phyloP scores from a whole-genome alignment of 2,329 filamentous ascomycete genomes.

The Epichloe baconii region DNA sequence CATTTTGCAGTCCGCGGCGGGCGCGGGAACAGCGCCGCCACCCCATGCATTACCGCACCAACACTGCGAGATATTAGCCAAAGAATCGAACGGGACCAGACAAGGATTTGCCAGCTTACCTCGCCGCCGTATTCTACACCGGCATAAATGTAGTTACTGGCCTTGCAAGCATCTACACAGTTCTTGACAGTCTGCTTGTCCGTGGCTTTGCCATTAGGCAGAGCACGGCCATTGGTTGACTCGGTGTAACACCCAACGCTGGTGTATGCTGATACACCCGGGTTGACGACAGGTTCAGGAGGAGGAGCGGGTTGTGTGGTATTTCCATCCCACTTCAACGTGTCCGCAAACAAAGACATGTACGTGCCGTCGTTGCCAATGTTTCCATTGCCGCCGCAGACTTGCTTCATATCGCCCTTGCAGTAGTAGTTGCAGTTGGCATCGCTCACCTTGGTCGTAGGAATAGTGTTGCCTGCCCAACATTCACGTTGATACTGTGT shows the following conservation, averaged over 20 bases:
- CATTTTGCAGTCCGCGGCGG: slow-evolving; percentile 21
- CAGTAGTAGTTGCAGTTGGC: slow-evolving; percentile 39
- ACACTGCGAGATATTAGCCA: slow-evolving; percentile 13
- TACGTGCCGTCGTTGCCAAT: slow-evolving; percentile 22
- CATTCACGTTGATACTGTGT: slow-evolving; percentile 39
- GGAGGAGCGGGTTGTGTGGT: slow-evolving; percentile 11
- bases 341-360: slow-evolving; percentile 35
- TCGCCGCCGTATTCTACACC: slow-evolving; percentile 28
- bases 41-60: slow-evolving; percentile 22
- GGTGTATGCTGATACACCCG: slow-evolving; percentile 21
- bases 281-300: slow-evolving; percentile 21
- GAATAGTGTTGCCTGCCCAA: slow-evolving; percentile 39
- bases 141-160: slow-evolving; percentile 15
- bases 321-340: slow-evolving; percentile 16
- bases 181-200: slow-evolving; percentile 18
- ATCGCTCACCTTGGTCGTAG: slow-evolving; percentile 28
- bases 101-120: slow-evolving; percentile 8
- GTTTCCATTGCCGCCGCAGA: slow-evolving; percentile 38
- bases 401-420: slow-evolving; percentile 32
- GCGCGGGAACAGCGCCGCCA: slow-evolving; percentile 16
- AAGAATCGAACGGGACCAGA: background rate
- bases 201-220: slow-evolving; percentile 13
- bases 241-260: slow-evolving; percentile 28
- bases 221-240: slow-evolving; percentile 18
- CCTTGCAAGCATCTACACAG: slow-evolving; percentile 22